phyloP scores from a whole-genome alignment of 495 filamentous ascomycete genomes.

The Xylaria cubensis region DNA sequence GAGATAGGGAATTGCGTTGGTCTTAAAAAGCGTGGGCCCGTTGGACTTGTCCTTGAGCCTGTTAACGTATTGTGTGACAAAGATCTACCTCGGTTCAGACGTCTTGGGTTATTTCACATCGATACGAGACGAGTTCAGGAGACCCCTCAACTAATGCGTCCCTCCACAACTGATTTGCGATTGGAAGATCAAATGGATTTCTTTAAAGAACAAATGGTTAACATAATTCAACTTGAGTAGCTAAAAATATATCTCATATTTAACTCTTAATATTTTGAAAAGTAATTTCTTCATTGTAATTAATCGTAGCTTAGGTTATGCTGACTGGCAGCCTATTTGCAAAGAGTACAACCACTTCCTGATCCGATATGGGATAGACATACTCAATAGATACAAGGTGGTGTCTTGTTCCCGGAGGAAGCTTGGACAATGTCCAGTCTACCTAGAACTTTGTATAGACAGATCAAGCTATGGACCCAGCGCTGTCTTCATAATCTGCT shows the following conservation, averaged over 20 bases:
- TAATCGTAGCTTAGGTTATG: too few relatives aligned
- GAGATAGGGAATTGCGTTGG: neutral
- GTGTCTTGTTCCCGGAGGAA: too few relatives aligned
- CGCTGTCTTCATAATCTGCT: too few relatives aligned
- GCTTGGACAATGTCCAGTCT: too few relatives aligned
- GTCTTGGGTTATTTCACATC: neutral
- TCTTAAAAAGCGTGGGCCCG: neutral
- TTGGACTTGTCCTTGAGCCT: neutral
- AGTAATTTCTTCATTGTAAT: too few relatives aligned
- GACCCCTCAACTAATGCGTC: neutral
- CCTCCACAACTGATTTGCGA: neutral
- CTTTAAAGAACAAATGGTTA: neutral
- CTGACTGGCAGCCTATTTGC: too few relatives aligned
- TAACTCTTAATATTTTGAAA: too few relatives aligned
- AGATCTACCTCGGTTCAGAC: neutral
- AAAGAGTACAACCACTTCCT: too few relatives aligned
- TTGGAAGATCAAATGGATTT: neutral
- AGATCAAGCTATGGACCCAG: too few relatives aligned
- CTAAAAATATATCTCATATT: neutral
- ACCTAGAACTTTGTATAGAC: too few relatives aligned
- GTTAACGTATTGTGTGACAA: neutral
- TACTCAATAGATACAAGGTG: too few relatives aligned
- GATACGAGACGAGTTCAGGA: neutral
- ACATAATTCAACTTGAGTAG: neutral
- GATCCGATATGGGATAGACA: too few relatives aligned